Evolutionary conservation across 208 protist species (phyloP).

Genomic region (Herpetomonas samuelpessoai): DNA sequence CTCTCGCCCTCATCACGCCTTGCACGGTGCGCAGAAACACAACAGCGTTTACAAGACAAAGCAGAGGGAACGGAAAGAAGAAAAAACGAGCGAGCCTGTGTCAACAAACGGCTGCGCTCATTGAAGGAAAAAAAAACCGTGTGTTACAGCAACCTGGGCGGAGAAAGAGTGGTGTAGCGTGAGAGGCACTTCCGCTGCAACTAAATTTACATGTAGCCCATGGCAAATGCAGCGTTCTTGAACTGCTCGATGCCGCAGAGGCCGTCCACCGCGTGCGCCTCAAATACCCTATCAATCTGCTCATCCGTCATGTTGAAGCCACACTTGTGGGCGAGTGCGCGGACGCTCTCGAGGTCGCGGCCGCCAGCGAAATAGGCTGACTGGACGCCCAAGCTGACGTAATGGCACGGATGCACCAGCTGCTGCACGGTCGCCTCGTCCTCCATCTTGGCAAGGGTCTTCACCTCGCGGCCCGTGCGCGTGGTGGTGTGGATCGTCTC

Average conservation of each 20-base stretch:
- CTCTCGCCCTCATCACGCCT: too few species aligned
- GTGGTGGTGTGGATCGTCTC: conserved; percentile 20
- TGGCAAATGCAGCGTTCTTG: conserved; percentile 72
- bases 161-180: too few species aligned
- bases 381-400: conserved; percentile 72
- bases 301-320: conserved; percentile 62
- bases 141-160: too few species aligned
- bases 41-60: too few species aligned
- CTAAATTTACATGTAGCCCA: conserved; percentile 72
- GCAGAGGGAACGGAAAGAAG: too few species aligned
- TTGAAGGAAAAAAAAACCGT: too few species aligned
- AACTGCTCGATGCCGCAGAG: conserved; percentile 84
- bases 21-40: too few species aligned
- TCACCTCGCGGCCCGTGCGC: conserved; percentile 4
- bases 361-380: conserved; percentile 83
- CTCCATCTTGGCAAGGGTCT: conserved; percentile 25
- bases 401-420: conserved; percentile 82
- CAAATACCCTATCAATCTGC: conserved; percentile 73
- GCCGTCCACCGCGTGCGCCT: conserved; percentile 30
- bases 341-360: conserved; percentile 57
- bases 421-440: conserved; percentile 69
- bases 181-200: too few species aligned
- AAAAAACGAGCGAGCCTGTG: too few species aligned
- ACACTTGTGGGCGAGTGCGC: conserved; percentile 59
- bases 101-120: too few species aligned